Conservation (phyloP, 805 yeast species). For the Jamesozyma gamospora region DNA sequence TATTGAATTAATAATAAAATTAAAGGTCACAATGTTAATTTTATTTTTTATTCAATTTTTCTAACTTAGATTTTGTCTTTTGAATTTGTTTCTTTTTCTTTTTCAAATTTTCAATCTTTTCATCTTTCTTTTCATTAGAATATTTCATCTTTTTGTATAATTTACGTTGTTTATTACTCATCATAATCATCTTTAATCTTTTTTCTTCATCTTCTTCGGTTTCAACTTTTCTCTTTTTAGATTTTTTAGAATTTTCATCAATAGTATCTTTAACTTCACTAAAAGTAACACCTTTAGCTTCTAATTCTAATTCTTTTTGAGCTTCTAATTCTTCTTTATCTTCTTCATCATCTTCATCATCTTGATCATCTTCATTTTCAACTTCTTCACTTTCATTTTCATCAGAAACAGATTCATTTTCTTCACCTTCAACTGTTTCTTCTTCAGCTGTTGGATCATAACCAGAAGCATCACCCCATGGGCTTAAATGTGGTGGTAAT, state of each 20-base stretch:
- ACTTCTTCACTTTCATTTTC: slow-evolving; percentile 44
- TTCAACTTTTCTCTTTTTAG: slow-evolving; percentile 32
- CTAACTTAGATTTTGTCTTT: slow-evolving; percentile 46
- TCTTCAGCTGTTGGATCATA: slow-evolving; percentile 68
- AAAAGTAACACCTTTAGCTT: slow-evolving; percentile 77
- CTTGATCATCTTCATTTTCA: slow-evolving; percentile 38
- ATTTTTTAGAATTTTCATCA: slow-evolving; percentile 31
- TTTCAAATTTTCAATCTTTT: slow-evolving; percentile 56
- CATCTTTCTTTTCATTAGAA: slow-evolving; percentile 74
- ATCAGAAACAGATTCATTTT: slow-evolving; percentile 23
- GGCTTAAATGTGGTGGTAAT: slow-evolving; percentile 92
- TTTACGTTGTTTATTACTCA: slow-evolving; percentile 93
- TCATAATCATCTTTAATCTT: slow-evolving; percentile 91
- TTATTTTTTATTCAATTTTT: slow-evolving; percentile 22
- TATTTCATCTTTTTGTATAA: slow-evolving; percentile 91
- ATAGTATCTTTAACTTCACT: slow-evolving; percentile 43
- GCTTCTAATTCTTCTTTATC: slow-evolving; percentile 48
- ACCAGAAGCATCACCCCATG: slow-evolving; percentile 95
- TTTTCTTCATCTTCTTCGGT: slow-evolving; percentile 64
- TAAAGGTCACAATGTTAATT: background rate
- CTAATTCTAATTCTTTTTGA: slow-evolving; percentile 80
- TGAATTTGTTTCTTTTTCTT: slow-evolving; percentile 62
- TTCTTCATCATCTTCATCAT: slow-evolving; percentile 44
- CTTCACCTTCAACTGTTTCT: slow-evolving; percentile 34
- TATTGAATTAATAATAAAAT: background rate